Conservation (phyloP, 305 asterid genomes). For the Solanum hybrid region DNA sequence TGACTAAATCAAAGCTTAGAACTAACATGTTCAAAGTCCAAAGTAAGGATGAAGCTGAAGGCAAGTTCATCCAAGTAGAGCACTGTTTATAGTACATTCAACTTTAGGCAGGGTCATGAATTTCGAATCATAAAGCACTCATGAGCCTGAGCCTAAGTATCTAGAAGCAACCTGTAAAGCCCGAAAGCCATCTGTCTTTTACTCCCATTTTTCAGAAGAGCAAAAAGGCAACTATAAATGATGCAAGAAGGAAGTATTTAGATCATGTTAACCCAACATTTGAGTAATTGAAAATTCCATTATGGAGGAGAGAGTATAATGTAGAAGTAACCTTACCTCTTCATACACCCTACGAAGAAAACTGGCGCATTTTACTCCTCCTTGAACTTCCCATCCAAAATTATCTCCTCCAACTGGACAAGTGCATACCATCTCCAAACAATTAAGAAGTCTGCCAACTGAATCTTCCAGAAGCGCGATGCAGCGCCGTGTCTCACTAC, state of each 20-base stretch:
- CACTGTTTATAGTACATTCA: not conserved
- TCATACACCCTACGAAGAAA: constrained; percentile 82
- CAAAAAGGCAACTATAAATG: not conserved
- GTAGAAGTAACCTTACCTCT: constrained; percentile 48
- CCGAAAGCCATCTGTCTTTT: not conserved
- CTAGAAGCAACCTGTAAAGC: not conserved
- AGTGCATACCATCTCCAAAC: constrained; percentile 54
- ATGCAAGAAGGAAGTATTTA: not conserved
- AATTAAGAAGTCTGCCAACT: constrained; percentile 62
- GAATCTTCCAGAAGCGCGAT: constrained; percentile 73
- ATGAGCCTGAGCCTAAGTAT: not conserved
- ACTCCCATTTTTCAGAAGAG: not conserved
- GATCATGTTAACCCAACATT: not conserved
- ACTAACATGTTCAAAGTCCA: not conserved
- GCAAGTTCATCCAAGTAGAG: not conserved
- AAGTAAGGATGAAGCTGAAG: not conserved
- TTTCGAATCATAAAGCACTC: not conserved
- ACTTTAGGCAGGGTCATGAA: not conserved
- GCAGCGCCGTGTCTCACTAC: constrained; percentile 56
- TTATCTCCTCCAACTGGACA: constrained; percentile 19
- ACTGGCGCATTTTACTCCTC: constrained; percentile 73
- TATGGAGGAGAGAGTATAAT: not conserved
- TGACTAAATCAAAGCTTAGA: not conserved
- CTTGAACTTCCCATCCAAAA: constrained; percentile 57
- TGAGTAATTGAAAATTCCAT: not conserved